phyloP scores from a whole-genome alignment of 2,329 filamentous ascomycete genomes.

The Penicillium italicum region DNA sequence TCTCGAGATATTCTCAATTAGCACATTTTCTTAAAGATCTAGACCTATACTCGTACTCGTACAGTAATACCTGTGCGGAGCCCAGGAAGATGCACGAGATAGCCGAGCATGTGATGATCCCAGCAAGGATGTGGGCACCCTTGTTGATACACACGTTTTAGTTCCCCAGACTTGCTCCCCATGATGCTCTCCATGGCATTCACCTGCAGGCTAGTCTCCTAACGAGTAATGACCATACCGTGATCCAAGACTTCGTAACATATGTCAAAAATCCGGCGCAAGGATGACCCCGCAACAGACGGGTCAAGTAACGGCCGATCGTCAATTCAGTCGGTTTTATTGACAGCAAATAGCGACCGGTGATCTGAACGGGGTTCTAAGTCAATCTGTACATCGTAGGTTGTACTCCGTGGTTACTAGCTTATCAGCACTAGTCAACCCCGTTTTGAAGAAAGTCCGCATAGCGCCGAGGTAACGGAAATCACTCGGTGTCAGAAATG shows the following conservation, averaged over 20 bases:
- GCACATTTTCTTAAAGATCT: not conserved
- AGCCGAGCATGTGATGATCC: conserved; percentile 29
- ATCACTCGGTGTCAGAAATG: not conserved
- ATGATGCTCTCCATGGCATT: not conserved
- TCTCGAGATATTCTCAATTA: not conserved
- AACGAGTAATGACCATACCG: conserved; percentile 5
- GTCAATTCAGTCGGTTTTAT: conserved; percentile 3
- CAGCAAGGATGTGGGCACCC: conserved; percentile 5
- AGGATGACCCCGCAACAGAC: conserved; percentile 25
- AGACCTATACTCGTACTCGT: not conserved
- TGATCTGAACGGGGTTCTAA: not conserved
- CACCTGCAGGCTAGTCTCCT: not conserved
- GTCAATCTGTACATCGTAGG: not conserved
- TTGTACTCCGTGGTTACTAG: not conserved
- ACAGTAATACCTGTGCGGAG: conserved; percentile 7
- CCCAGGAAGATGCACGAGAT: conserved; percentile 17
- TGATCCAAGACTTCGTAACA: conserved; percentile 13
- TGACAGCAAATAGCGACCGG: conserved; percentile 8
- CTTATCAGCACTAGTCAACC: not conserved
- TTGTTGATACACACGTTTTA: not conserved
- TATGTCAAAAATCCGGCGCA: conserved; percentile 12
- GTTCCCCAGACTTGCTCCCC: not conserved
- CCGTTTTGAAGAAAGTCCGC: not conserved
- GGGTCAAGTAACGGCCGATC: conserved; percentile 15
- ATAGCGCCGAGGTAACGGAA: not conserved